Evolutionary conservation across 2,329 filamentous ascomycete genomes (phyloP).

Genomic region (Talaromyces sp.): DNA sequence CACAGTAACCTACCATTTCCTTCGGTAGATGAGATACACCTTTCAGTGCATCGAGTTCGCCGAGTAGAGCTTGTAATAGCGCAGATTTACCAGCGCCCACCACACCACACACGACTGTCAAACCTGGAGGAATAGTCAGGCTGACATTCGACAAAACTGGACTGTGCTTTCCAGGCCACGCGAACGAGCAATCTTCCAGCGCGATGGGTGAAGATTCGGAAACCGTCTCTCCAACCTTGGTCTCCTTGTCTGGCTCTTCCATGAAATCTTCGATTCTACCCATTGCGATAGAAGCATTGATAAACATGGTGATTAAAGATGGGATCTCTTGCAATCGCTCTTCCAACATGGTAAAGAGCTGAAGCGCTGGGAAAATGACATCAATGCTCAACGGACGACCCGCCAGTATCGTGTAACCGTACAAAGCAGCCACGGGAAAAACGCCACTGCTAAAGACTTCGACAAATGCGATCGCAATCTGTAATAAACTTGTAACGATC

Average conservation of each 20-base stretch:
- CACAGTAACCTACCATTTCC: conserved; percentile 60
- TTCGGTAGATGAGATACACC: conserved; percentile 53
- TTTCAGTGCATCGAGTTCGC: conserved; percentile 53
- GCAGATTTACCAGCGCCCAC: conserved; percentile 63
- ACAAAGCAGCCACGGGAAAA: conserved; percentile 78
- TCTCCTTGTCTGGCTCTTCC: conserved; percentile 77
- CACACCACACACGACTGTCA: conserved; percentile 61
- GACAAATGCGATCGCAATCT: conserved; percentile 60
- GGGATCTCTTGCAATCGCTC: conserved; percentile 70
- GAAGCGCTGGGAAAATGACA: conserved; percentile 79
- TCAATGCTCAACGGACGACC: conserved; percentile 68
- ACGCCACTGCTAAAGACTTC: conserved; percentile 69
- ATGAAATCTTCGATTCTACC: conserved; percentile 82
- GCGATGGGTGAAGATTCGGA: conserved; percentile 30
- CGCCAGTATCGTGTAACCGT: conserved; percentile 71
- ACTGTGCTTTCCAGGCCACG: conserved; percentile 67
- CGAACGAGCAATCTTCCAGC: conserved; percentile 66
- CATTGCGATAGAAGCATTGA: conserved; percentile 81
- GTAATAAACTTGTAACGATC: conserved; percentile 61
- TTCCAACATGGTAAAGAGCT: conserved; percentile 74
- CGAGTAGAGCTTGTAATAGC: conserved; percentile 56
- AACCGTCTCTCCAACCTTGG: conserved; percentile 43
- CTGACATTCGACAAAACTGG: conserved; percentile 54
- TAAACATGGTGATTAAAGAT: conserved; percentile 66
- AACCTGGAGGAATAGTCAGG: conserved; percentile 52